These are phyloP conservation scores for Hypoxylon rubiginosum DNA, from an alignment of 2,329 filamentous ascomycete species.

Conservation along the genomic window DNA sequence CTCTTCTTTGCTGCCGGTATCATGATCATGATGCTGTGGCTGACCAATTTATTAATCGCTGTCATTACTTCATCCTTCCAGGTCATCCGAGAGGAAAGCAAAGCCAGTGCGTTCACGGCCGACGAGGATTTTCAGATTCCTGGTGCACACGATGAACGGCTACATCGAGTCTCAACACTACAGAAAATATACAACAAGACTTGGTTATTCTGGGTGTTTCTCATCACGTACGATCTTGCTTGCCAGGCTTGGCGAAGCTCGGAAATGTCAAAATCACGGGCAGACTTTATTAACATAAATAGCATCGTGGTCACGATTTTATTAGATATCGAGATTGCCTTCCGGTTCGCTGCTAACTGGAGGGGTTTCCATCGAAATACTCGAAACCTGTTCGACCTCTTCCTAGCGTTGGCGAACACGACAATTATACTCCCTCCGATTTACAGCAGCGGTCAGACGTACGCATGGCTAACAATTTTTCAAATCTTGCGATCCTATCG, in stretches of 20 bases:
- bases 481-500: conserved; percentile 94
- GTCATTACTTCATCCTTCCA: conserved; percentile 99
- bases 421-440: conserved; percentile 90
- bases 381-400: conserved; percentile 84
- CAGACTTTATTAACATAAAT: conserved; percentile 75
- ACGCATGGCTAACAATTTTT: conserved; percentile 91
- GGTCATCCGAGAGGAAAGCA: conserved; percentile 96
- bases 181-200: conserved; percentile 83
- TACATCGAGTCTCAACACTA: conserved; percentile 62
- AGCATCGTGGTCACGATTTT: conserved; percentile 83
- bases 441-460: conserved; percentile 76
- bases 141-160: conserved; percentile 57
- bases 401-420: conserved; percentile 83
- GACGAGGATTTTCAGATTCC: conserved; percentile 67
- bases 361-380: conserved; percentile 80
- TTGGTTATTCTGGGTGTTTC: conserved; percentile 79
- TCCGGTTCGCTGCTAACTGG: conserved; percentile 85
- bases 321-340: conserved; percentile 83
- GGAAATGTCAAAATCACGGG: conserved; percentile 74
- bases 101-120: conserved; percentile 90
- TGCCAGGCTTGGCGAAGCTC: conserved; percentile 83
- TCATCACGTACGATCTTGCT: conserved; percentile 86
- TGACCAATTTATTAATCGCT: conserved; percentile 93
- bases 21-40: conserved; percentile 94
- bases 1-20: conserved; percentile 82